A percentile compares a stretch with the other conserved stretches of the same genome.
phyloP scores from a whole-genome alignment of 305 asterid genomes.

The Lippia alba region DNA sequence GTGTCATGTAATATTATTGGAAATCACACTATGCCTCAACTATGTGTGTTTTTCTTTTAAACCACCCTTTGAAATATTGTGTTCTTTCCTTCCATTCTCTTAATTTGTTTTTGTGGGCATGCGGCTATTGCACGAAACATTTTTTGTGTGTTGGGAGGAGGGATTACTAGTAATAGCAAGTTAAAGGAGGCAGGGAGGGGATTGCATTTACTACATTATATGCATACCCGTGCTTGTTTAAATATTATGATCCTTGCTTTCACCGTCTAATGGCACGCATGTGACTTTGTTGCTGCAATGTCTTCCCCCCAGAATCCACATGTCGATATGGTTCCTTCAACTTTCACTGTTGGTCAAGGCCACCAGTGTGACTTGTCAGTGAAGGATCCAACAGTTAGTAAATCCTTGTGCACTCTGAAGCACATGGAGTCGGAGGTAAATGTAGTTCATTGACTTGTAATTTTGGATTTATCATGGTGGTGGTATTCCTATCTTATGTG shows the following conservation, averaged over 20 bases:
- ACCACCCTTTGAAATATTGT: not conserved
- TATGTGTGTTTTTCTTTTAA: not conserved
- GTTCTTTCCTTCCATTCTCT: not conserved
- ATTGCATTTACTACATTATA: conserved; percentile 2
- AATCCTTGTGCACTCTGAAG: conserved; percentile 78
- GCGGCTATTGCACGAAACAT: not conserved
- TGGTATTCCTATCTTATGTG: conserved; percentile 32
- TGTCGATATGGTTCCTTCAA: conserved; percentile 58
- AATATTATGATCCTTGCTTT: conserved; percentile 12
- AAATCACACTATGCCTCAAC: not conserved
- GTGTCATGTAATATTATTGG: not conserved
- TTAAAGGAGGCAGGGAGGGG: not conserved
- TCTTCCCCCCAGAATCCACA: conserved; percentile 70
- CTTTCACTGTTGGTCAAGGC: conserved; percentile 84
- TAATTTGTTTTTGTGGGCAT: not conserved
- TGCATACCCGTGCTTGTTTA: not conserved
- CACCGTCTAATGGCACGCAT: not conserved
- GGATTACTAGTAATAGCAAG: not conserved
- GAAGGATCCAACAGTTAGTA: conserved; percentile 72
- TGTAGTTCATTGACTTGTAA: conserved; percentile 5
- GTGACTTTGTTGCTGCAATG: conserved; percentile 15
- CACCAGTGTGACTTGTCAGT: conserved; percentile 78
- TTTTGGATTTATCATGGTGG: conserved; percentile 24
- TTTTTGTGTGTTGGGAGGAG: not conserved
- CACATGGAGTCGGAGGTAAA: conserved; percentile 72